These are phyloP conservation scores for Chlamydomonas schloesseri DNA, from an alignment of 139 green algal genomes.

Conservation along the genomic window DNA sequence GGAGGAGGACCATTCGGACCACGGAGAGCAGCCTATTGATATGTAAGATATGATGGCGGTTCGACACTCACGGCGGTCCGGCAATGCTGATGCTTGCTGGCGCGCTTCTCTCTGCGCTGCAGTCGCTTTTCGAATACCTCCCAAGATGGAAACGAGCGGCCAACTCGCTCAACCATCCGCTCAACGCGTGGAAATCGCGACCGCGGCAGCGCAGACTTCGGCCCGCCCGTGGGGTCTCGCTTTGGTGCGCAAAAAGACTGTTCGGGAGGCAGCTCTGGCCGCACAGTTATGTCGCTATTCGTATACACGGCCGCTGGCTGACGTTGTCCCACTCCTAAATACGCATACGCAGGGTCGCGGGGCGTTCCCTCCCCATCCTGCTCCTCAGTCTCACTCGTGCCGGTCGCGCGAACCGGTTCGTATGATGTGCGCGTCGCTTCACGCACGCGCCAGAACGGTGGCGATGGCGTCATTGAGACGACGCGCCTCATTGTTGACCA, in stretches of 20 bases:
- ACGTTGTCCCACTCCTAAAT: too few relatives aligned
- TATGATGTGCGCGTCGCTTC: constrained; percentile 44
- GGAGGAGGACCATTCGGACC: constrained; percentile 21
- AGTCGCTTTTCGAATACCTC: constrained; percentile 38
- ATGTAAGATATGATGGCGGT: constrained; percentile 9
- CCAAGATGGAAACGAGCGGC: background rate
- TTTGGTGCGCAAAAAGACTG: too few relatives aligned
- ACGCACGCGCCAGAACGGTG: constrained; percentile 26
- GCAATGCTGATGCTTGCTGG: background rate
- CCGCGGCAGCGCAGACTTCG: constrained; percentile 13
- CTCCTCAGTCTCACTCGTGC: constrained; percentile 34
- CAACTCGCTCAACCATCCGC: background rate
- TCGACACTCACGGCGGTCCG: background rate
- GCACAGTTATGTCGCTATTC: background rate
- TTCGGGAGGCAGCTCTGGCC: too few relatives aligned
- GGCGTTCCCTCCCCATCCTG: constrained; percentile 24
- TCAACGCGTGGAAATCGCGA: background rate
- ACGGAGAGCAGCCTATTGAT: constrained; percentile 27
- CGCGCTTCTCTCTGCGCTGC: background rate
- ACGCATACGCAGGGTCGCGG: constrained; percentile 22
- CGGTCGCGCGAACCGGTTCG: constrained; percentile 31
- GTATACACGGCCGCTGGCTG: too few relatives aligned
- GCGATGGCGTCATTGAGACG: constrained; percentile 40
- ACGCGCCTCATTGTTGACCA: constrained; percentile 38
- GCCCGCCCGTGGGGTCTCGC: too few relatives aligned